Conservation (phyloP, 1,284 basidiomycete species). For the Vanrija sp. region DNA sequence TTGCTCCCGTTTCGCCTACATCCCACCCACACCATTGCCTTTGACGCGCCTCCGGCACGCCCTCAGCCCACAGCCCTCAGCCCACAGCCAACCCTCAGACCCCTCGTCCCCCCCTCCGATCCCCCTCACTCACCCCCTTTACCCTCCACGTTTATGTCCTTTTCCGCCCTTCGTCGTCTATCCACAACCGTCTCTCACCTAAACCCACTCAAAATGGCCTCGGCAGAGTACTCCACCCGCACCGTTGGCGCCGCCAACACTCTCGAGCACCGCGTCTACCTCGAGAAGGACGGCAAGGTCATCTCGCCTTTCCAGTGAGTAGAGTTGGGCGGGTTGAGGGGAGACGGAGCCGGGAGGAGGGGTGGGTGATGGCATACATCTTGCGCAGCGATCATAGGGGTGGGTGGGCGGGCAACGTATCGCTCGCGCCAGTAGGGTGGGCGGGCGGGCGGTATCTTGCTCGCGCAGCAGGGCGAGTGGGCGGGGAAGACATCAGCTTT, state of each 20-base stretch:
- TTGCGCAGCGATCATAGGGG: too few relatives aligned
- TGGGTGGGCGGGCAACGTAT: too few relatives aligned
- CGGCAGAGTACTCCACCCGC: slow-evolving; percentile 19
- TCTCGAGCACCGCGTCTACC: slow-evolving; percentile 87
- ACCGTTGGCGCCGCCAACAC: slow-evolving; percentile 21
- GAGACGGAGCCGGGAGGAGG: not conserved
- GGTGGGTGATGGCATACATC: too few relatives aligned
- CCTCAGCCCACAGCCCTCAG: not conserved
- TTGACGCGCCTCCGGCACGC: not conserved
- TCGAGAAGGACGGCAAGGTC: slow-evolving; percentile 81
- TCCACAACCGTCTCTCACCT: slow-evolving; percentile 18
- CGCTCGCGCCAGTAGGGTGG: too few relatives aligned
- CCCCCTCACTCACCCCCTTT: not conserved
- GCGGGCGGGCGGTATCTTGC: too few relatives aligned
- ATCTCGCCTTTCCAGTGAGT: slow-evolving; percentile 79
- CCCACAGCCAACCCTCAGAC: not conserved
- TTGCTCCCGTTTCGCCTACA: too few relatives aligned
- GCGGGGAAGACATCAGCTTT: too few relatives aligned
- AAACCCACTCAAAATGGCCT: slow-evolving; percentile 14
- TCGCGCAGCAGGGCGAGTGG: too few relatives aligned
- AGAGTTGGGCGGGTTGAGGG: too few relatives aligned
- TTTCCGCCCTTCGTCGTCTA: slow-evolving; percentile 12
- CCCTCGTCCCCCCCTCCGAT: not conserved
- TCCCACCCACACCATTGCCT: not conserved
- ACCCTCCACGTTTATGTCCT: not conserved